Percentiles rank a stretch among this genome's conserved stretches.
Evolutionary conservation across 2,329 filamentous ascomycete genomes (phyloP).

Genomic region (Cryphonectria nitschkei): DNA sequence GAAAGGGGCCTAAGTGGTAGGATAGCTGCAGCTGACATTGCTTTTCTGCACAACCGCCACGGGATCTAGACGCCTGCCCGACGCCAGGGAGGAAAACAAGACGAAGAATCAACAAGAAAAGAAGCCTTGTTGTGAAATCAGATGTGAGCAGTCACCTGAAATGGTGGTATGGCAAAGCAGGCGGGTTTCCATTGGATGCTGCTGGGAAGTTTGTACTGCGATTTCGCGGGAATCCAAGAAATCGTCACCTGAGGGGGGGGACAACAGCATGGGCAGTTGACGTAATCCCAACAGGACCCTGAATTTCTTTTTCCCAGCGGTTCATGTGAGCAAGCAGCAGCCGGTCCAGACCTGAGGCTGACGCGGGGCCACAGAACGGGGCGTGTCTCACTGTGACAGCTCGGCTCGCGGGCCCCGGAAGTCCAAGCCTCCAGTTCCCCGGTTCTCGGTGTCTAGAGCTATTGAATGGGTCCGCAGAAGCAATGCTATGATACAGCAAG

Average conservation of each 20-base stretch:
- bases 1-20: background rate
- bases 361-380: constrained; percentile 3
- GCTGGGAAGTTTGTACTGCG: background rate
- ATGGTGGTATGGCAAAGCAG: background rate
- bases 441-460: background rate
- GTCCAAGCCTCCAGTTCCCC: constrained; percentile 4
- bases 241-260: background rate
- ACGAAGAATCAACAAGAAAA: background rate
- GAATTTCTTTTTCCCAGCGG: constrained; percentile 3
- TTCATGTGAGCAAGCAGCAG: constrained; percentile 25
- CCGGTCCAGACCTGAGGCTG: constrained; percentile 21
- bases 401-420: constrained; percentile 18
- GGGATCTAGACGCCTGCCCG: background rate
- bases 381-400: constrained; percentile 15
- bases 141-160: too few species aligned
- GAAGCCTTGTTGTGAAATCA: background rate
- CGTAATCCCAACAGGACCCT: constrained; percentile 13
- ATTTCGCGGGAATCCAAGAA: background rate
- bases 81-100: background rate
- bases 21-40: background rate
- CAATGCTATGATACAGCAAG: background rate
- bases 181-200: background rate
- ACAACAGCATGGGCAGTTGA: constrained; percentile 4
- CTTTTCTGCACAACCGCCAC: constrained; percentile 1
- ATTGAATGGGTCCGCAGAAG: constrained; percentile 4